These are phyloP conservation scores for Endoconidiophora polonica DNA, from an alignment of 2,329 filamentous ascomycete genomes.

Conservation along the genomic window DNA sequence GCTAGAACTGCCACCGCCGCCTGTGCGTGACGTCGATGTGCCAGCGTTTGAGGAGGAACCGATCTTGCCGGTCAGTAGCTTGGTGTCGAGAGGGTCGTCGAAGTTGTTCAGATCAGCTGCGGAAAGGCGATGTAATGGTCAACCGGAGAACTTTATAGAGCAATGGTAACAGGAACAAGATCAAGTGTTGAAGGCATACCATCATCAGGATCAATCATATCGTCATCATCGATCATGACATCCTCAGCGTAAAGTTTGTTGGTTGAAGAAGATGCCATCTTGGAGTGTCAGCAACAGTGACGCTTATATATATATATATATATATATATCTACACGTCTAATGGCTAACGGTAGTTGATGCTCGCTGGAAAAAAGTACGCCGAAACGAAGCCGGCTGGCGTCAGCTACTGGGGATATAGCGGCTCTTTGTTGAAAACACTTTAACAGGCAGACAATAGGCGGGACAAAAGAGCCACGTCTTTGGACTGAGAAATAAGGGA, in stretches of 20 bases:
- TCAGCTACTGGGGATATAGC: too few species aligned
- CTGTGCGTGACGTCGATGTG: neutral
- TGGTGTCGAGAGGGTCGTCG: constrained; percentile 69
- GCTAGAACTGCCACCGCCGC: neutral
- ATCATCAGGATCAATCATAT: constrained; percentile 66
- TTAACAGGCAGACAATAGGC: too few species aligned
- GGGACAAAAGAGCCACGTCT: too few species aligned
- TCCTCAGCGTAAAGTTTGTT: constrained; percentile 11
- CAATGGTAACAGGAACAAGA: neutral
- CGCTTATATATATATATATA: too few species aligned
- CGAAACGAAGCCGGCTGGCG: too few species aligned
- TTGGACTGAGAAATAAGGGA: neutral
- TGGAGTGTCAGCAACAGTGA: neutral
- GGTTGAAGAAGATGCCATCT: constrained; percentile 13
- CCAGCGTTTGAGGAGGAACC: constrained; percentile 33
- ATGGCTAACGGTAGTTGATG: too few species aligned
- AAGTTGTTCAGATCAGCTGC: constrained; percentile 78
- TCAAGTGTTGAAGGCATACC: constrained; percentile 29
- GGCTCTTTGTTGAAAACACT: too few species aligned
- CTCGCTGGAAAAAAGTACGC: too few species aligned
- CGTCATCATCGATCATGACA: constrained; percentile 43
- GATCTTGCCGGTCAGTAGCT: constrained; percentile 74
- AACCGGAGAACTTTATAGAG: neutral
- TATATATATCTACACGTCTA: too few species aligned
- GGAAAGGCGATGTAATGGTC: neutral